Percentiles rank a stretch among this genome's conserved stretches.
Evolutionary conservation across 139 green algal genomes (phyloP).

Genomic region (Pseudopediastrum boryanum): DNA sequence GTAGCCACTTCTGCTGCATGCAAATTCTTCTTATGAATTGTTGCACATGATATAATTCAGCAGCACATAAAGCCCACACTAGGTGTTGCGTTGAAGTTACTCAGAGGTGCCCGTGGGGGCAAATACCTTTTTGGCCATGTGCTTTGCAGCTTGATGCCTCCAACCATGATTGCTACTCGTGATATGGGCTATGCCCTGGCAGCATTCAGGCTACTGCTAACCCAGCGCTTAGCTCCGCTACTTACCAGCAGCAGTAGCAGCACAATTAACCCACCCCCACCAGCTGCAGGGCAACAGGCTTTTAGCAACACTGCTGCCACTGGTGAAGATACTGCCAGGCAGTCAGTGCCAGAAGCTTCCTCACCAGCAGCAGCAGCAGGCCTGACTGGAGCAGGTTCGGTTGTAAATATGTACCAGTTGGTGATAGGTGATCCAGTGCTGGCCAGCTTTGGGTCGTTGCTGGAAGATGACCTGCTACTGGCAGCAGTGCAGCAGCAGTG

Average conservation of each 20-base stretch:
- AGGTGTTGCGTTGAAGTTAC: too few relatives aligned
- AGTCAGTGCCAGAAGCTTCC: not conserved
- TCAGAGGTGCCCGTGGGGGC: too few relatives aligned
- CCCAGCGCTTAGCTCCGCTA: too few relatives aligned
- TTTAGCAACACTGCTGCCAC: not conserved
- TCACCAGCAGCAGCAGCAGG: not conserved
- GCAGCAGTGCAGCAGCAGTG: conserved; percentile 51
- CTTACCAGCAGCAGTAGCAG: conserved; percentile 25
- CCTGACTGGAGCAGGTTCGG: not conserved
- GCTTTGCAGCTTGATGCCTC: conserved; percentile 52
- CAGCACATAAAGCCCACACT: too few relatives aligned
- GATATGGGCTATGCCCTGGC: conserved; percentile 43
- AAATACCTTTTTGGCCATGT: not conserved
- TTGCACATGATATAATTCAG: too few relatives aligned
- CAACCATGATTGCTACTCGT: conserved; percentile 43
- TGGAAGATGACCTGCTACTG: conserved; percentile 49
- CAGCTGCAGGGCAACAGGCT: not conserved
- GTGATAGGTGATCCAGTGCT: conserved; percentile 42
- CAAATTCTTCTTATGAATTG: too few relatives aligned
- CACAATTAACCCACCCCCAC: not conserved
- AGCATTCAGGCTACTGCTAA: conserved; percentile 35
- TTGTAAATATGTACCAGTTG: conserved; percentile 24
- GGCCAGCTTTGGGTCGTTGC: conserved; percentile 37
- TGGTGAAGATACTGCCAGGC: not conserved
- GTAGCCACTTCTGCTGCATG: too few relatives aligned